phyloP scores from a whole-genome alignment of 306 rosid genomes.

The Rubus idaeus region DNA sequence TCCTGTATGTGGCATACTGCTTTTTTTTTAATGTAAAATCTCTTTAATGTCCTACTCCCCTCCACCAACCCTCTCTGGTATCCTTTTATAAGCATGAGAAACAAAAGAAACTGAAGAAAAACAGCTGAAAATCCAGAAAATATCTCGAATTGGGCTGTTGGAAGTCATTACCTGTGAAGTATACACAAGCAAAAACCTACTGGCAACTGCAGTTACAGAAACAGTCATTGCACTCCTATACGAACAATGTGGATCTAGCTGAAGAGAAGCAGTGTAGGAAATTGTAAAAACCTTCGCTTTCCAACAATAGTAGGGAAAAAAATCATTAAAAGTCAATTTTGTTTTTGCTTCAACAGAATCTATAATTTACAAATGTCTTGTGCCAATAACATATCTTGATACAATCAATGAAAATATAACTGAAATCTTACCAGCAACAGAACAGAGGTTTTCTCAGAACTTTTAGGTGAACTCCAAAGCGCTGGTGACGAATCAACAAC shows the following conservation, averaged over 20 bases:
- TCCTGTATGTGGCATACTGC: background rate
- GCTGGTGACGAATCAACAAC: conserved; percentile 90
- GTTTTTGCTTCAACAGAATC: background rate
- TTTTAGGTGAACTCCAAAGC: conserved; percentile 64
- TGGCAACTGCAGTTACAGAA: conserved; percentile 66
- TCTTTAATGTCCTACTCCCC: background rate
- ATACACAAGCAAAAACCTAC: conserved; percentile 80
- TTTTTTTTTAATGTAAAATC: background rate
- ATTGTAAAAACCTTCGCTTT: conserved; percentile 17
- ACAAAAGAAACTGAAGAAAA: conserved; percentile 14
- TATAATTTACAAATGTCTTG: background rate
- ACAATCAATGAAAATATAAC: conserved; percentile 15
- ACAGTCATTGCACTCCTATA: conserved; percentile 63
- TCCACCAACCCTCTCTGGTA: background rate
- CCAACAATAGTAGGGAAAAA: conserved; percentile 18
- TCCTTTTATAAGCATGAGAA: background rate
- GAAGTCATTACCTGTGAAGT: conserved; percentile 65
- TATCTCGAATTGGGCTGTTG: conserved; percentile 18
- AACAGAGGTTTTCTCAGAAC: conserved; percentile 75
- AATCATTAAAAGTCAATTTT: background rate
- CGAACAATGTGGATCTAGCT: conserved; percentile 98
- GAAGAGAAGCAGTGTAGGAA: conserved; percentile 35
- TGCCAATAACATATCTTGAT: conserved; percentile 20
- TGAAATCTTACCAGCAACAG: conserved; percentile 66
- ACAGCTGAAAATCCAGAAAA: conserved; percentile 22